These are phyloP conservation scores for Phytophthora ramorum DNA, from an alignment of 352 stramenopile genomes.

Conservation along the genomic window DNA sequence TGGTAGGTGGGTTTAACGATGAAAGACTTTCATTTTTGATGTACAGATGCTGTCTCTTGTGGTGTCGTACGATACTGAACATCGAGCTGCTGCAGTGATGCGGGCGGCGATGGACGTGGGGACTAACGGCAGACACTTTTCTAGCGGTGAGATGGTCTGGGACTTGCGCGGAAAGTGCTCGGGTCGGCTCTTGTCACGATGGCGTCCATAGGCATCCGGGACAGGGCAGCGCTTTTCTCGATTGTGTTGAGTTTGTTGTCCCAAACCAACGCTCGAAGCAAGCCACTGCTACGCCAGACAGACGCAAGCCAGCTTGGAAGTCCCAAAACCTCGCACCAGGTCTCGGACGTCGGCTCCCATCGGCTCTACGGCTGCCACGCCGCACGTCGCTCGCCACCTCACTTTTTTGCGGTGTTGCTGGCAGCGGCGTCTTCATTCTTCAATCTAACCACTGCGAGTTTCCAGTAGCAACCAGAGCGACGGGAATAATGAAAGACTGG, in stretches of 20 bases:
- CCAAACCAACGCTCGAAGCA: constrained; percentile 23
- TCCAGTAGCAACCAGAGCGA: no score
- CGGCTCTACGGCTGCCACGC: constrained; percentile 41
- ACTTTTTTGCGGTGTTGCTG: constrained; percentile 37
- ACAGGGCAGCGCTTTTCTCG: constrained; percentile 33
- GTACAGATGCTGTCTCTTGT: constrained; percentile 5
- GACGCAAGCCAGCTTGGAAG: constrained; percentile 18
- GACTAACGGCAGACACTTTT: background rate
- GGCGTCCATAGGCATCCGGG: constrained; percentile 25
- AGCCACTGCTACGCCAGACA: constrained; percentile 28
- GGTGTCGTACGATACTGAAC: background rate
- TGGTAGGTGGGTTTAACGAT: constrained; percentile 18
- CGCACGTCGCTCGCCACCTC: constrained; percentile 32
- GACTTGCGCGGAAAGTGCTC: constrained; percentile 39
- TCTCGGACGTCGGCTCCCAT: constrained; percentile 36
- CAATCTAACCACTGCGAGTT: constrained; percentile 16
- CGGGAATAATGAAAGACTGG: constrained; percentile 18
- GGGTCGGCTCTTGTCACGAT: constrained; percentile 35
- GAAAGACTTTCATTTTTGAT: constrained; percentile 24
- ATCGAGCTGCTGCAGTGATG: background rate
- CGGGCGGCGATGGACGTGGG: background rate
- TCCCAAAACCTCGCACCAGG: constrained; percentile 32
- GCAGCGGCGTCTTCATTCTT: constrained; percentile 24
- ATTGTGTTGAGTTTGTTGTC: constrained; percentile 4
- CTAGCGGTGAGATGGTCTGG: constrained; percentile 10